These are phyloP conservation scores for Mycena rebaudengoi DNA, from an alignment of 768 basidiomycete species.

Conservation along the genomic window DNA sequence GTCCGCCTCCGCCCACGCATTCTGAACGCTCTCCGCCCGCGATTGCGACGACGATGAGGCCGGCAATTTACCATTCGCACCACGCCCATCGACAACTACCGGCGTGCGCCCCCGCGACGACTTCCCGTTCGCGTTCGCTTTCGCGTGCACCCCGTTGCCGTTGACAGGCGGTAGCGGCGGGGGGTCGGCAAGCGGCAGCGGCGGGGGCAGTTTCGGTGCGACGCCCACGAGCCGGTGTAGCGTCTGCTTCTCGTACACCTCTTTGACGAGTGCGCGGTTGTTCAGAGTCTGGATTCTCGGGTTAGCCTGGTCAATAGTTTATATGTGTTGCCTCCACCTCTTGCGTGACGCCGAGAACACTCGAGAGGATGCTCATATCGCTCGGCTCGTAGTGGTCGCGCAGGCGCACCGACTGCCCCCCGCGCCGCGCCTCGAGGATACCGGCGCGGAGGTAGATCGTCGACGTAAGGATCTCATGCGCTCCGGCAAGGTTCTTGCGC, in stretches of 20 bases:
- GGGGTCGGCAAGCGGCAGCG: too few species aligned
- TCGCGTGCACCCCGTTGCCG: constrained; percentile 16
- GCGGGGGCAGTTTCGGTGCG: constrained; percentile 27
- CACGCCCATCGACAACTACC: neutral
- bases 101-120: constrained; percentile 10
- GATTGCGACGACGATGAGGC: constrained; percentile 18
- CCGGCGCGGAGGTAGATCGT: constrained; percentile 73
- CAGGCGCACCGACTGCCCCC: constrained; percentile 58
- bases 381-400: constrained; percentile 54
- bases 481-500: constrained; percentile 84
- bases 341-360: constrained; percentile 83
- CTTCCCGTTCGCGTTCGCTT: constrained; percentile 8
- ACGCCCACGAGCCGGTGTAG: constrained; percentile 70
- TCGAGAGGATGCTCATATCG: constrained; percentile 81
- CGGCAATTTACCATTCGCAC: constrained; percentile 6
- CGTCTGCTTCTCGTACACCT: constrained; percentile 66
- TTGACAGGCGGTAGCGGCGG: too few species aligned
- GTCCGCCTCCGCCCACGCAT: constrained; percentile 53
- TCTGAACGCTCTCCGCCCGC: constrained; percentile 36
- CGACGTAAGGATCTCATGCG: constrained; percentile 78
- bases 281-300: constrained; percentile 66
- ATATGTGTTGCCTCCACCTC: constrained; percentile 58
- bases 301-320: neutral
- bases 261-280: constrained; percentile 73
- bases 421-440: constrained; percentile 63